Conservation (phyloP, 148 eudicot genomes). For the Pouteria glomerata region DNA sequence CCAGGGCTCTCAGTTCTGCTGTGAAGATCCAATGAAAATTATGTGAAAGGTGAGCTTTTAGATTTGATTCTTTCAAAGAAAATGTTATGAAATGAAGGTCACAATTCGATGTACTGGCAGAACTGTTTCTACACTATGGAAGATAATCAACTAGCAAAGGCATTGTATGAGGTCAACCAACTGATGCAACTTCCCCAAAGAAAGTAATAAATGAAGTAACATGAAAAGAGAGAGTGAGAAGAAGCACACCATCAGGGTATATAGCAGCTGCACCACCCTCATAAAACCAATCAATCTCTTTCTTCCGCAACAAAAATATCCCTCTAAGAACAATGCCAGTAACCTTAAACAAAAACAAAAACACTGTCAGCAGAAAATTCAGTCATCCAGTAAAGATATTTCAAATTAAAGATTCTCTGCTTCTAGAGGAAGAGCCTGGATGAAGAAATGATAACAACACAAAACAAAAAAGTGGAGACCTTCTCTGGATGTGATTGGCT, state of each 20-base stretch:
- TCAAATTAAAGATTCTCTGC: neutral
- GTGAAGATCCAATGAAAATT: too few species aligned
- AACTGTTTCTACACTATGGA: neutral
- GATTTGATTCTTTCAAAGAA: too few species aligned
- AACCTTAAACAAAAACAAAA: conserved; percentile 44
- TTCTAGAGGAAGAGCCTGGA: neutral
- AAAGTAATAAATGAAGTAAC: neutral
- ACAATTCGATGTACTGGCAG: too few species aligned
- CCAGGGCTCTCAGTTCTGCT: too few species aligned
- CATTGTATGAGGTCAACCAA: neutral
- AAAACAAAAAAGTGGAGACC: conserved; percentile 28
- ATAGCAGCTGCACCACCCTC: conserved; percentile 99
- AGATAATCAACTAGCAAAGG: neutral
- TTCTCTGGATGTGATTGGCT: conserved; percentile 89
- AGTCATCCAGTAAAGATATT: neutral
- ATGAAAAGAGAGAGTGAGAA: neutral
- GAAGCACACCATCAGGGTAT: conserved; percentile 78
- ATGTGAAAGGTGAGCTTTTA: too few species aligned
- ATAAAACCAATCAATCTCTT: conserved; percentile 97
- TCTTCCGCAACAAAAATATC: conserved; percentile 90
- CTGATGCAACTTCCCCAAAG: neutral
- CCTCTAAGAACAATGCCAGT: conserved; percentile 93
- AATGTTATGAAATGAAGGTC: too few species aligned
- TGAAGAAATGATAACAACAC: neutral
- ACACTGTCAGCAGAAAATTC: conserved; percentile 1